These are phyloP conservation scores for Vaccinium vitisidaea DNA, from an alignment of 148 eudicot species.

Conservation along the genomic window DNA sequence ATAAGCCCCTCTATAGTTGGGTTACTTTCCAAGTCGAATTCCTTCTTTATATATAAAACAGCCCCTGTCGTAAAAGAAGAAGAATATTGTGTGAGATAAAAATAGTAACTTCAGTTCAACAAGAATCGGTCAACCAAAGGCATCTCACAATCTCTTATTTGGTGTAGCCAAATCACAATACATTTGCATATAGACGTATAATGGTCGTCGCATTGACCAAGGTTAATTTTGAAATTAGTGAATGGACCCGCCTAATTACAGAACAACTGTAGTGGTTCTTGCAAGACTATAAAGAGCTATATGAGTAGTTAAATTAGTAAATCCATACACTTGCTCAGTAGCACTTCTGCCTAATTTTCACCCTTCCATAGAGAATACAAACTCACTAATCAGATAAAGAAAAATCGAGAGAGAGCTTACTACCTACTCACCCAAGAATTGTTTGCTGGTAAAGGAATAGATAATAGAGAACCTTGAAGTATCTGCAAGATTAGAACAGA, in stretches of 20 bases:
- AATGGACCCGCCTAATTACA: too few relatives aligned
- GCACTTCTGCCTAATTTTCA: neutral
- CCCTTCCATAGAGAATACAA: neutral
- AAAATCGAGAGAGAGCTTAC: neutral
- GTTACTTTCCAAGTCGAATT: conserved; percentile 38
- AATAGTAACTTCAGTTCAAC: neutral
- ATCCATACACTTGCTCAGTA: neutral
- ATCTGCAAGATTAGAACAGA: neutral
- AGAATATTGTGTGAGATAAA: neutral
- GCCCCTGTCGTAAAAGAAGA: conserved; percentile 39
- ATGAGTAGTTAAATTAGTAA: neutral
- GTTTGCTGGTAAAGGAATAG: neutral
- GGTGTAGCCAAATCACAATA: neutral
- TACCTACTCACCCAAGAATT: neutral
- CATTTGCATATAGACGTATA: too few relatives aligned
- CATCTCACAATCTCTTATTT: neutral
- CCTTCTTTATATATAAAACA: conserved; percentile 68
- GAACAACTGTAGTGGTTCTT: too few relatives aligned
- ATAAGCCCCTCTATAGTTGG: conserved; percentile 72
- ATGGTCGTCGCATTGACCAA: neutral
- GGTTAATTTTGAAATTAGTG: neutral
- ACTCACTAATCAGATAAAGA: neutral
- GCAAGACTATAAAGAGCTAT: neutral
- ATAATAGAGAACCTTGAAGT: neutral
- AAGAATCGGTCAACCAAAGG: neutral